Base-by-base conservation (phyloP, 768 basidiomycete species). In the Naematelia encephala region DNA sequence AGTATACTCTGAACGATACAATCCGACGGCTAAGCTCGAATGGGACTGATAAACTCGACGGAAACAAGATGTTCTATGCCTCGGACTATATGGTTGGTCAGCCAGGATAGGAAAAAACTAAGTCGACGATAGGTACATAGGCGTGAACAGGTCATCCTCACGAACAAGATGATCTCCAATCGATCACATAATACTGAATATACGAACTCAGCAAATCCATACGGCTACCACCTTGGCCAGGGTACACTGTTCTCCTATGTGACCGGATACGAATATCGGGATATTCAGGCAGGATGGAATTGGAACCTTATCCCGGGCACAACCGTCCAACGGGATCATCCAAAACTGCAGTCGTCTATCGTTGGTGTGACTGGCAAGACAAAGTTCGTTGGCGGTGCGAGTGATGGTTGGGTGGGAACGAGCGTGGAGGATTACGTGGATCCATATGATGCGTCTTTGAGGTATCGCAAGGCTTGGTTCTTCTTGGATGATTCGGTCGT, bases 221-320 rank as follows among this genome's bases (percentile, higher is more conserved):
- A 82, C 16, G 87, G 86, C 11, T 87, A 87, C 77, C 87, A 89
- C 67, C 79, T 89, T 5, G 80, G 85, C 3, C 85, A 87, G 55
- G 87, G 87, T 2, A 81, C 81, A 0, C 70, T 84, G 10, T 84
- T 85, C 71, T 87, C 84, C 0, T 87, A 87, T 72, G 67, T 85
- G 22, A 76, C 77, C 50, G 87, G 87, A 13, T 78, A 83, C 64
- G 87, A 88, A 72, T 88, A 88, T 69, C 85, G 86, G 67, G 86
- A 87, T 65, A 88, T 88, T 29, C 77, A 83, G 2, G 87, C 83
- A 2, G 80, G 84, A 1, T 87, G 86, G 87, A 86, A 89, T 73
- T 89, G 87, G 87, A 84, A 87, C 63, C 80, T 87, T 5, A 84
- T 89, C 46, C 87, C 87, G 5, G 87, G 87, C 0, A 87, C 80